Evolutionary conservation across 805 yeast species (phyloP).

Genomic region (Danielozyma ontarioensis): DNA sequence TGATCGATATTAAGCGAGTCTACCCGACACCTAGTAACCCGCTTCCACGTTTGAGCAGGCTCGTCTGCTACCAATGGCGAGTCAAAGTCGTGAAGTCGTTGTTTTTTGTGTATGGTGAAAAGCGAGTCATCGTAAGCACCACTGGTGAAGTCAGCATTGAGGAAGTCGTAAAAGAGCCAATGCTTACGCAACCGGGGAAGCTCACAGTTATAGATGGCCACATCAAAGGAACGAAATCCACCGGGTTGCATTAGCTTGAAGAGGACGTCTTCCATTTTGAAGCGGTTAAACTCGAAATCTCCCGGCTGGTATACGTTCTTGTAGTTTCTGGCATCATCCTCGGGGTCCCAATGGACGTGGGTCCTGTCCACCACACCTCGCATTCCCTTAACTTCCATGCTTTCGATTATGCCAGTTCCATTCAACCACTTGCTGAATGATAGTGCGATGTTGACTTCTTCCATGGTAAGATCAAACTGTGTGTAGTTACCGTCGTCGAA

Average conservation of each 20-base stretch:
- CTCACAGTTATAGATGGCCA: conserved; percentile 85
- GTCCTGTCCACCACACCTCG: conserved; percentile 92
- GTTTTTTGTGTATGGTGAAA: conserved; percentile 84
- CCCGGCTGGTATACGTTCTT: conserved; percentile 73
- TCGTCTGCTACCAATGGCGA: conserved; percentile 2
- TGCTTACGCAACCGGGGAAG: conserved; percentile 77
- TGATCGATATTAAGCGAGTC: conserved; percentile 87
- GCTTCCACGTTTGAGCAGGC: conserved; percentile 40
- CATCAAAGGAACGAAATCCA: conserved; percentile 76
- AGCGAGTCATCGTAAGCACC: conserved; percentile 92
- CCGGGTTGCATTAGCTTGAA: conserved; percentile 79
- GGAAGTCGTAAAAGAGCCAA: conserved; percentile 86
- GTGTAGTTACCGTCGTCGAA: conserved; percentile 91
- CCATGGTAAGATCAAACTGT: conserved; percentile 88
- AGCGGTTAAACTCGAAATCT: conserved; percentile 86
- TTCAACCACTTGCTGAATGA: conserved; percentile 84
- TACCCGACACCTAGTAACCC: conserved; percentile 73
- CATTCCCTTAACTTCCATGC: conserved; percentile 70
- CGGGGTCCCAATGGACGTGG: conserved; percentile 75
- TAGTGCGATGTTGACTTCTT: conserved; percentile 73
- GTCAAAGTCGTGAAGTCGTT: conserved; percentile 47
- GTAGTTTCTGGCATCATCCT: conserved; percentile 80
- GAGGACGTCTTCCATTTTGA: conserved; percentile 78
- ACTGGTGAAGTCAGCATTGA: conserved; percentile 77
- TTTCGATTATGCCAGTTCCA: conserved; percentile 83